phyloP scores from a whole-genome alignment of 257 asterid species.

The Paraleonurus japonicus region DNA sequence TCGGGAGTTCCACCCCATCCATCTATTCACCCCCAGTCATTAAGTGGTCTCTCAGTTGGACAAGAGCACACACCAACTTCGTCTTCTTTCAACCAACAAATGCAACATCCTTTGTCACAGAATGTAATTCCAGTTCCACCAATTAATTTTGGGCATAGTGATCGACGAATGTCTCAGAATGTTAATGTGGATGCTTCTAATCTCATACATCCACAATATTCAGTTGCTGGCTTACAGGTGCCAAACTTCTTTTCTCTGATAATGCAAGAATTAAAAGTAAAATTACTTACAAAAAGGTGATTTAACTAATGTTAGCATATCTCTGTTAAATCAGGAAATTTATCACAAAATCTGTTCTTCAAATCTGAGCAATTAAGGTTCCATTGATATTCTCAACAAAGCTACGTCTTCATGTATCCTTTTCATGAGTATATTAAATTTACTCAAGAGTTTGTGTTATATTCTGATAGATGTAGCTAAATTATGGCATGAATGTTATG shows the following conservation, averaged over 20 bases:
- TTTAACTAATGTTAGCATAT: conserved; percentile 1
- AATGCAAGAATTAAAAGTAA: not conserved
- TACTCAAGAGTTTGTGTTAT: not conserved
- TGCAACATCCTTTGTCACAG: conserved; percentile 42
- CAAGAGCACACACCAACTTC: conserved; percentile 37
- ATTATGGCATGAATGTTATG: not conserved
- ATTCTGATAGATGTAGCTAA: conserved; percentile 14
- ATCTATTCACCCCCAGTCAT: conserved; percentile 39
- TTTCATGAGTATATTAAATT: not conserved
- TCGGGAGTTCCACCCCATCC: conserved; percentile 47
- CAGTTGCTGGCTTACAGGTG: conserved; percentile 63
- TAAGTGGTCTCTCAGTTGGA: conserved; percentile 38
- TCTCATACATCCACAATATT: conserved; percentile 34
- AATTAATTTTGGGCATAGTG: conserved; percentile 25
- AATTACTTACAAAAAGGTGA: not conserved
- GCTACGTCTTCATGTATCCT: not conserved
- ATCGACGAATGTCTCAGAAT: conserved; percentile 32
- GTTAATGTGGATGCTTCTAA: conserved; percentile 37
- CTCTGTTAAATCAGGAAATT: not conserved
- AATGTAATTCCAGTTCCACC: conserved; percentile 38
- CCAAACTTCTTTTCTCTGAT: conserved; percentile 23
- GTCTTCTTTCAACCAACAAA: conserved; percentile 49
- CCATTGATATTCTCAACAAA: not conserved
- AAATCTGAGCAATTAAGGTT: conserved; percentile 1
- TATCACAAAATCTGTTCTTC: conserved; percentile 4